A percentile compares a stretch with the other conserved stretches of the same genome.
Evolutionary conservation across 768 basidiomycete species (phyloP).

Genomic region (Lactifluus echinatus): DNA sequence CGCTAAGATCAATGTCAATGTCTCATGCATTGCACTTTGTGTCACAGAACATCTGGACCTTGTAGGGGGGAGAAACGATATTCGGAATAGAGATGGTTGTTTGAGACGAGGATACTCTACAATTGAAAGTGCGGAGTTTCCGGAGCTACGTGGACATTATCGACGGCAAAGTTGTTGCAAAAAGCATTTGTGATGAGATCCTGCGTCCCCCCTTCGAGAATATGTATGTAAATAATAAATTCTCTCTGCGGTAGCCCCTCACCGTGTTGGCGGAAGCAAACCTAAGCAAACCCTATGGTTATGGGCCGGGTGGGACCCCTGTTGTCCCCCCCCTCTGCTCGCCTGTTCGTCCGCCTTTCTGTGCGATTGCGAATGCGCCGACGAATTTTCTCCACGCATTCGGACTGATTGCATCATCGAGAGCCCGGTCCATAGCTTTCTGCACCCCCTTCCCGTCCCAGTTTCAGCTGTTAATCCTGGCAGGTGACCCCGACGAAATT

Average conservation of each 20-base stretch:
- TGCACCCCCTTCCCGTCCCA: neutral
- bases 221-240: neutral
- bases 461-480: neutral
- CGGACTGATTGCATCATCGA: conserved; percentile 15
- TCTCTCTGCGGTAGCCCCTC: conserved; percentile 20
- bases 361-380: conserved; percentile 12
- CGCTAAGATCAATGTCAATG: conserved; percentile 7
- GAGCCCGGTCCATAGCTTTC: conserved; percentile 4
- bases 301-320: conserved; percentile 14
- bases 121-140: neutral
- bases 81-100: neutral
- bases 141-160: neutral
- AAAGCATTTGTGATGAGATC: neutral
- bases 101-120: neutral
- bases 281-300: too few relatives aligned
- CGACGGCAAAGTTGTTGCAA: neutral
- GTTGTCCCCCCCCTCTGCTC: conserved; percentile 11
- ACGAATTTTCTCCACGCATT: conserved; percentile 4
- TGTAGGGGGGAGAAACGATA: neutral
- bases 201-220: neutral
- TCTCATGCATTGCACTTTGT: neutral
- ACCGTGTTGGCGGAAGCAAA: conserved; percentile 30
- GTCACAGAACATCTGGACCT: neutral
- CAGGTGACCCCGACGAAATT: neutral
- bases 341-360: conserved; percentile 1